These are phyloP conservation scores for Sistotremastrum niveocremeum DNA, from an alignment of 768 basidiomycete genomes.

Conservation along the genomic window DNA sequence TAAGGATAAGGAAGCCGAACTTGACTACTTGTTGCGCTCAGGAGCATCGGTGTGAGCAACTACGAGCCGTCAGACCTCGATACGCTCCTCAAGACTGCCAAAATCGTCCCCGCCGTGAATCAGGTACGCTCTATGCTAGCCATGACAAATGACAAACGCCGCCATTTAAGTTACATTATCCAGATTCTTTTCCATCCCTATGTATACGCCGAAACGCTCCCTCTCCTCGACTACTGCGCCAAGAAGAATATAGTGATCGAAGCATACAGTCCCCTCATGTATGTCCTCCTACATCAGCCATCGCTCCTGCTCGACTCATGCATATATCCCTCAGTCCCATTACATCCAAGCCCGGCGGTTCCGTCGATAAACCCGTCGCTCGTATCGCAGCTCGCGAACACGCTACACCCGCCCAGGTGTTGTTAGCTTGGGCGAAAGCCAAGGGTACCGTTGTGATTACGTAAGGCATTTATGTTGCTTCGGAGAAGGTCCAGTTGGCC, in stretches of 20 bases:
- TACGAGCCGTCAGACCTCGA: slow-evolving; percentile 42
- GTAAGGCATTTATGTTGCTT: slow-evolving; percentile 20
- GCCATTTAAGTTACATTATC: too few species aligned
- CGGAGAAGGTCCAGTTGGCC: too few species aligned
- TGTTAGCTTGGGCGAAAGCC: slow-evolving; percentile 58
- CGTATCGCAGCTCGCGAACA: slow-evolving; percentile 37
- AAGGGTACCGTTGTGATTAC: slow-evolving; percentile 57
- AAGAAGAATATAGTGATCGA: slow-evolving; percentile 53
- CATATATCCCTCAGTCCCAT: slow-evolving; percentile 32
- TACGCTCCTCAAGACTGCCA: slow-evolving; percentile 41
- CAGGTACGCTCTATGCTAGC: too few species aligned
- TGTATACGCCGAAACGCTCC: slow-evolving; percentile 37
- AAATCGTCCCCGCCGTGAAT: slow-evolving; percentile 52
- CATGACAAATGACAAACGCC: too few species aligned
- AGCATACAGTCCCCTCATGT: slow-evolving; percentile 60
- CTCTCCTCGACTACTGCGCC: slow-evolving; percentile 43
- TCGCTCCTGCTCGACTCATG: too few species aligned
- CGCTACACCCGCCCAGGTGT: slow-evolving; percentile 48
- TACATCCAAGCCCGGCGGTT: slow-evolving; percentile 44
- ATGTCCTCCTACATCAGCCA: slow-evolving; percentile 11
- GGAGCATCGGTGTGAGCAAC: slow-evolving; percentile 65
- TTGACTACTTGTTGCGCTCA: too few species aligned
- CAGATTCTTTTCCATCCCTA: slow-evolving; percentile 65
- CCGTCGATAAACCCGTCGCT: slow-evolving; percentile 45
- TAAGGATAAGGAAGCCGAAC: too few species aligned